Percentiles rank a stretch among this genome's conserved stretches.
These are phyloP conservation scores for Russula ochroleuca DNA, from an alignment of 768 basidiomycete species.

Conservation along the genomic window DNA sequence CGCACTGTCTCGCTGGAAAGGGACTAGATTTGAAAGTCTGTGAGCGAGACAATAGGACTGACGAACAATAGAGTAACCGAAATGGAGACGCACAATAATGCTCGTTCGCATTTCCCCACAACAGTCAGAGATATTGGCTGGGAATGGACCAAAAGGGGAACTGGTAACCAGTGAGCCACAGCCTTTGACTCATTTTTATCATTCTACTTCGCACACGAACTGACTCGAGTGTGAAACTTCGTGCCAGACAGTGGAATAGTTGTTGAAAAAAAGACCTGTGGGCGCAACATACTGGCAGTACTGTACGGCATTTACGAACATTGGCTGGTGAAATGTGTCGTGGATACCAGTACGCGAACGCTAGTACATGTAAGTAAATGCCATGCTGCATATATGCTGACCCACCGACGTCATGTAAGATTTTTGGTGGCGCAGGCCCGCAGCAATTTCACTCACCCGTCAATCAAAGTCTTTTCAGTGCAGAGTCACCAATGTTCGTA, in stretches of 20 bases:
- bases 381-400: not conserved
- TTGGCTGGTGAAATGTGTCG: not conserved
- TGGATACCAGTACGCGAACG: not conserved
- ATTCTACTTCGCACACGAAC: not conserved
- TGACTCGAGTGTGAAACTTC: slow-evolving; percentile 21
- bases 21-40: not conserved
- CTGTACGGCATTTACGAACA: not conserved
- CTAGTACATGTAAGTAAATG: slow-evolving; percentile 8
- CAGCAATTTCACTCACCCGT: not conserved
- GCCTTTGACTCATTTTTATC: not conserved
- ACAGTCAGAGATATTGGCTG: not conserved
- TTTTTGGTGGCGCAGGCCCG: not conserved
- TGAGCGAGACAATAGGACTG: slow-evolving; percentile 14
- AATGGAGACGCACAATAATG: not conserved
- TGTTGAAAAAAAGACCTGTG: not conserved
- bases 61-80: slow-evolving; percentile 11
- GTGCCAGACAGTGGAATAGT: not conserved
- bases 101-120: not conserved
- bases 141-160: not conserved
- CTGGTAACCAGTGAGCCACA: not conserved
- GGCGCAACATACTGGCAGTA: not conserved
- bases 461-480: not conserved
- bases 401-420: not conserved
- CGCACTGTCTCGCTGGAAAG: not conserved
- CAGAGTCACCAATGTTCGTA: not conserved